Base-by-base conservation (phyloP, 2,329 filamentous ascomycete genomes). In the Epichloe aotearoae region DNA sequence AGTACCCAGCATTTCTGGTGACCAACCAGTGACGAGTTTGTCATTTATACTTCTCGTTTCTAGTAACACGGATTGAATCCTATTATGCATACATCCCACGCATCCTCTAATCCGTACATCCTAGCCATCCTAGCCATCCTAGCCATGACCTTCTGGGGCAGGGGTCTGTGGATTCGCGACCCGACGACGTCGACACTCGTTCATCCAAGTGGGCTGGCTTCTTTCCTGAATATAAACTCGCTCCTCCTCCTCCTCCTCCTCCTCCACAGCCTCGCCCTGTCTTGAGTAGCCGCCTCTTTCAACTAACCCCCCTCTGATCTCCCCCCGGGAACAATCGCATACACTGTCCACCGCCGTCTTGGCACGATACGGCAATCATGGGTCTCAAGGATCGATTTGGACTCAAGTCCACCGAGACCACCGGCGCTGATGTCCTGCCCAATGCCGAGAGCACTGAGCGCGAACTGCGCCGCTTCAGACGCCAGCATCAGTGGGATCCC, bases 401-500 rank as follows among this genome's bases (percentile, higher is more conserved):
- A 44, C 41, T 54, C 52, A 55, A 52, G 50, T 51, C 56, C 36
- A 36, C 51, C 37, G 53, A 52, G 50, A 48, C 53, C 20, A 53
- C 55, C 2, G 54, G 56, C 49, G 47, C 50, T 40, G 55, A 61
- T 15, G 50, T 58, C 34, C 53, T 56, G 36, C 57, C 58, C 26
- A 50, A 49, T 11, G 44, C 52, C 17, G 55, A 51, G 23, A 48
- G 50, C 40, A 51, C 52, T 19, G 61, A 64, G 41, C 53, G 51
- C 30, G 61, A 65, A 52, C 58, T 71, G 47, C 65, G 66, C 47
- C 59, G 71, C 44, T 71, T 78, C 55, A 69, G 73, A 57, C 66
- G 70, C 49, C 69, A 74, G 53, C 76, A 79, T 57, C 68, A 72
- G 47, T 77, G 74, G 68, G 77, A 81, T 58, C 76, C 76, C 43